Evolutionary conservation across 345 rosid species (phyloP), one percentile per base, ranked within the genome.

Genomic region (Linum usitatissimum): DNA sequence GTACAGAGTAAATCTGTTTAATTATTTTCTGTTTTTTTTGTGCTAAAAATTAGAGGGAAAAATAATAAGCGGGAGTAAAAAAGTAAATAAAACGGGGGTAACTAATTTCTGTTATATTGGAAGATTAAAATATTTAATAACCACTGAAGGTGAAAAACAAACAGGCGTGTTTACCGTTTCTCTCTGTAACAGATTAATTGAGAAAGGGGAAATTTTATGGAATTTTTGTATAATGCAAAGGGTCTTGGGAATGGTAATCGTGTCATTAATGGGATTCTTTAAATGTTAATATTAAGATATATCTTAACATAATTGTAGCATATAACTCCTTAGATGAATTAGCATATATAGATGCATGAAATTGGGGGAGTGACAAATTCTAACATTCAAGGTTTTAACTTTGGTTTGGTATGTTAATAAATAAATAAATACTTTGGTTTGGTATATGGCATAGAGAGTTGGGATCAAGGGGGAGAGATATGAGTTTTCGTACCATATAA

Each of bases 101-200:
- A 78, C 82, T 53, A 81, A 80, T 76, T 75, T 72, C 72, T 59
- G 71, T 77, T 63, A 66, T 70, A 70, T 59, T 66, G 4, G 17
- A 45, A 15, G 51, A 15, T 45, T 45, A 45, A n/a, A n/a, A 45
- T 10, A 15, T 40, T 6, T 40, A 0, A 4, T 45, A 45, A 15
- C 51, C 51, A 57, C 45, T 18, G 20, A 40, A 62, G 28, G 6
- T 57, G 14, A n/a, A 57, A 71, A 64, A 58, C 61, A 30, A 42
- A 49, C 53, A 19, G 75, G 71, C 74, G 66, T 66, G 60, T 9
- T 62, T 49, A 23, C 65, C 39, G 39, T 62, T 48, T 48, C 63
- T 48, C 13, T 6, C 3, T 13, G 66, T 53, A 45, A 45, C 51
- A 13, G 51, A 45, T 45, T 45, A 45, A 45, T 45, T 8, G 48